Percentiles rank a stretch among this genome's conserved stretches.
Evolutionary conservation across 345 rosid species (phyloP).

Genomic region (Heritiera fomes): DNA sequence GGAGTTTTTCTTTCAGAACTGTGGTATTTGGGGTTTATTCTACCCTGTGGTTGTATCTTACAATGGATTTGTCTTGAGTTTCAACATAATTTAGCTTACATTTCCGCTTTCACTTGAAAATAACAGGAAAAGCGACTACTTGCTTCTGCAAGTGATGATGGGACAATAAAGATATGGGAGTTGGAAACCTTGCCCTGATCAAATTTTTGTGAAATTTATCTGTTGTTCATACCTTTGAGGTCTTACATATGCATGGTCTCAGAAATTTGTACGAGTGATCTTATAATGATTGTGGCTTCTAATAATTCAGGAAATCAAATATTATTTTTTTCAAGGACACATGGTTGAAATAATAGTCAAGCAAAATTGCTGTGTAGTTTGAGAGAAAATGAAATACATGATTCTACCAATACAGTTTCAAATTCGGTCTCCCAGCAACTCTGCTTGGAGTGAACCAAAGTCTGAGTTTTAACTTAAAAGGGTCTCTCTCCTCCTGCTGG

Average conservation of each 20-base stretch:
- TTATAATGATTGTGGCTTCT: background rate
- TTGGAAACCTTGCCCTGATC: constrained; percentile 42
- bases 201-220: background rate
- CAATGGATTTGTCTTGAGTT: background rate
- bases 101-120: background rate
- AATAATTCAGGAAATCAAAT: background rate
- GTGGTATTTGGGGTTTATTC: background rate
- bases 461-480: background rate
- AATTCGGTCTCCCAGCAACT: background rate
- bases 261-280: constrained; percentile 10
- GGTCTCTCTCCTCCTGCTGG: background rate
- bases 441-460: background rate
- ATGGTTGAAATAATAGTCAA: background rate
- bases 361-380: background rate
- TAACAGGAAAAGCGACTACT: constrained; percentile 58
- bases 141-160: constrained; percentile 89
- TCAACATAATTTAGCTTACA: background rate
- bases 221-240: background rate
- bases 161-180: constrained; percentile 76
- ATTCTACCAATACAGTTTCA: background rate
- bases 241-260: background rate
- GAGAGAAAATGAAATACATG: background rate
- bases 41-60: background rate
- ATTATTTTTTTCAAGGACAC: background rate
- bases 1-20: background rate